These are phyloP conservation scores for Curvularia hawaiiensis DNA, from an alignment of 2,329 filamentous ascomycete genomes.

Conservation along the genomic window DNA sequence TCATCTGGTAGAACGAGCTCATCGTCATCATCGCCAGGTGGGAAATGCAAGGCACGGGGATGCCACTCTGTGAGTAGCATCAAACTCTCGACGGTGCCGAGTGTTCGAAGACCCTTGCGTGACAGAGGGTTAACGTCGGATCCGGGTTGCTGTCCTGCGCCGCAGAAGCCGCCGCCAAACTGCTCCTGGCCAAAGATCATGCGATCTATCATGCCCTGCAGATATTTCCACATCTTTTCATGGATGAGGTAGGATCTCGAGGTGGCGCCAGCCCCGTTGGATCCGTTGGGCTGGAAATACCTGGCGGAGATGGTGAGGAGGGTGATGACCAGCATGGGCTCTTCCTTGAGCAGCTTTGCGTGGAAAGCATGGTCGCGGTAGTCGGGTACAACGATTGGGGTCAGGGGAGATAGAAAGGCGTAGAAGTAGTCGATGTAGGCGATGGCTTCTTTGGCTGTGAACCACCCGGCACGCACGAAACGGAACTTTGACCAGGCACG, in stretches of 20 bases:
- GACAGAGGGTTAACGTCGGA: slow-evolving; percentile 67
- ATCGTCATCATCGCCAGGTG: slow-evolving; percentile 70
- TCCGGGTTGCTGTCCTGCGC: slow-evolving; percentile 69
- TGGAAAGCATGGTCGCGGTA: slow-evolving; percentile 85
- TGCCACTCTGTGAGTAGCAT: slow-evolving; percentile 98
- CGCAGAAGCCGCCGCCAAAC: slow-evolving; percentile 86
- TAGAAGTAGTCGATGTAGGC: slow-evolving; percentile 97
- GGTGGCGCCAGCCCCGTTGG: slow-evolving; percentile 66
- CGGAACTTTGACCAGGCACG: slow-evolving; percentile 90
- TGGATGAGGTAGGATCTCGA: slow-evolving; percentile 91
- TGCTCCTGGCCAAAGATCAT: slow-evolving; percentile 96
- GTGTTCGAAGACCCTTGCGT: slow-evolving; percentile 75
- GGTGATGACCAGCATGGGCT: slow-evolving; percentile 90
- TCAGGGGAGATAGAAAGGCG: slow-evolving; percentile 85
- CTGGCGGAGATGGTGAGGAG: slow-evolving; percentile 89
- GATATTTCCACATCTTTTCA: slow-evolving; percentile 92
- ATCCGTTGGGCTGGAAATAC: slow-evolving; percentile 78
- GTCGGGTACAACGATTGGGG: slow-evolving; percentile 90
- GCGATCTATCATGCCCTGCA: slow-evolving; percentile 92
- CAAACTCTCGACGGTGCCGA: slow-evolving; percentile 93
- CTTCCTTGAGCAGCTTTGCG: slow-evolving; percentile 79
- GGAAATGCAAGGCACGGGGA: slow-evolving; percentile 91
- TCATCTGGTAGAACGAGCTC: slow-evolving; percentile 72
- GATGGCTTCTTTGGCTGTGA: slow-evolving; percentile 91
- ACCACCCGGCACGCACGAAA: slow-evolving; percentile 97